Evolutionary conservation across 139 green algal genomes (phyloP), one percentile per base, ranked within the genome.

Genomic region (Coccomyxa sp.): DNA sequence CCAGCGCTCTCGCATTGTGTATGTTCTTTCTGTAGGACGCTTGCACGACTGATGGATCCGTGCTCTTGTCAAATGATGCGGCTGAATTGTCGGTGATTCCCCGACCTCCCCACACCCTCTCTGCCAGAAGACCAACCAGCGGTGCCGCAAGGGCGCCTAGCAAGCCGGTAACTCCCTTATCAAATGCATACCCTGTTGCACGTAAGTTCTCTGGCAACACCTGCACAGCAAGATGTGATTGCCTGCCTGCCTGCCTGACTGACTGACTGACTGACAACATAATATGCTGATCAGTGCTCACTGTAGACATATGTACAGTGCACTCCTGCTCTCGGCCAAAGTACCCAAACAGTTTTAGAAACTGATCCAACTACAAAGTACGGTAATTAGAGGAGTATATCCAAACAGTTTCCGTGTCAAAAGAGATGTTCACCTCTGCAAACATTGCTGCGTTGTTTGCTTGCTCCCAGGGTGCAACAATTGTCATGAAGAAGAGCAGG

Each of bases 391-490:
- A n/a, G n/a, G n/a, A n/a, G n/a, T n/a, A n/a, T n/a, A n/a, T n/a
- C n/a, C n/a, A n/a, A n/a, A n/a, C n/a, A n/a, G n/a, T n/a, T n/a
- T n/a, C n/a, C n/a, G n/a, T n/a, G n/a, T n/a, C n/a, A n/a, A n/a
- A n/a, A n/a, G n/a, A n/a, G n/a, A n/a, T n/a, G n/a, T 51, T 25
- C 12, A 77, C 71, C 71, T 77, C 71, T 18, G 71, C 25, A 38
- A 77, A 77, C 71, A 77, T 77, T 25, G 71, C 71, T 4, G 71
- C 71, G 9, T 77, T 77, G 71, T 77, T 77, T 25, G 71, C 71
- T 38, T 77, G 71, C 71, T 77, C 71, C 71, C 71, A 77, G 1
- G 71, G 71, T n/a, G 71, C 71, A 25, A 77, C 71, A 38, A 77
- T 38, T 15, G 71, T 51, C 27, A 38, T 77, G 9, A 45, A 77